Evolutionary conservation across 1,139 yeast genomes (phyloP).

Genomic region (Hanseniaspora uvarum): DNA sequence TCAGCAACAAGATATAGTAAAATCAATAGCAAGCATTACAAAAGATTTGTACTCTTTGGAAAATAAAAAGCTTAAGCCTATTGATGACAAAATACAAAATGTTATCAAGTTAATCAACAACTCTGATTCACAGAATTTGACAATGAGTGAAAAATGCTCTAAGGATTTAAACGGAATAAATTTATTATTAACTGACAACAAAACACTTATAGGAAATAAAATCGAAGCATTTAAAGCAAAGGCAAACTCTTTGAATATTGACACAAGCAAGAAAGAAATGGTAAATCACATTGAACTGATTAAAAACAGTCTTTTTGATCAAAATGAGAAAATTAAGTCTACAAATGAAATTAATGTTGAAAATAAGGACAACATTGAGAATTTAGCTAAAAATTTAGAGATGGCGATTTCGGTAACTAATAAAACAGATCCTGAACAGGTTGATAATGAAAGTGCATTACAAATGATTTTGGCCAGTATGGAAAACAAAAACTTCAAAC

Average conservation of each 20-base stretch:
- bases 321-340: background rate
- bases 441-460: conserved; percentile 17
- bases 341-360: background rate
- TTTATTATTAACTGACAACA: conserved; percentile 15
- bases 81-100: conserved; percentile 30
- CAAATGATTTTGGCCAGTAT: conserved; percentile 19
- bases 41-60: conserved; percentile 30
- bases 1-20: conserved; percentile 28
- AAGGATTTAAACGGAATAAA: conserved; percentile 22
- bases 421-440: conserved; percentile 16
- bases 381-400: conserved; percentile 10
- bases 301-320: background rate
- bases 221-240: background rate
- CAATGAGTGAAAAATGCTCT: conserved; percentile 24
- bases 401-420: conserved; percentile 18
- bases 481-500: conserved; percentile 20
- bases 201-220: conserved; percentile 1
- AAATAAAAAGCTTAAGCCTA: conserved; percentile 28
- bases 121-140: conserved; percentile 30
- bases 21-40: conserved; percentile 29
- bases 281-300: conserved; percentile 19
- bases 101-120: conserved; percentile 31
- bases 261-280: conserved; percentile 19
- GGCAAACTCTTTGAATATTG: conserved; percentile 19
- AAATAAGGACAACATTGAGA: background rate